A percentile compares a stretch with the other conserved stretches of the same genome.
Evolutionary conservation across 768 basidiomycete genomes (phyloP).

Genomic region (Ramaria rubella): DNA sequence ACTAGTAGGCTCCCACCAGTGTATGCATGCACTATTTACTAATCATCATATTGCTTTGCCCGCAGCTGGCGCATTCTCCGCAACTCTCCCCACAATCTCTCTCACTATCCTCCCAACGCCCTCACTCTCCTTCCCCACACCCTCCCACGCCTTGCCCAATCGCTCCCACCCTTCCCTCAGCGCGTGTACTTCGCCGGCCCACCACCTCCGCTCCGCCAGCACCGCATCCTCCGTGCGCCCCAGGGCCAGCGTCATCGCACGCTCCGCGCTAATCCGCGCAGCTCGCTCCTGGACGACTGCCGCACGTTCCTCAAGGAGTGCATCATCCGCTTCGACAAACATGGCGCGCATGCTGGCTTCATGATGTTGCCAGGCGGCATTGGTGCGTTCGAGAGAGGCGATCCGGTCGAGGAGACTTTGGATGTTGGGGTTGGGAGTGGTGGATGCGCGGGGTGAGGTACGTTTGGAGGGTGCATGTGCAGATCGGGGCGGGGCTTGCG

Average conservation of each 20-base stretch:
- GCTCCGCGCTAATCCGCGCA: background rate
- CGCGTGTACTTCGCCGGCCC: background rate
- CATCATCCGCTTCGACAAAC: no score
- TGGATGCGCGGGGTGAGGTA: no score
- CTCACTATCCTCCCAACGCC: background rate
- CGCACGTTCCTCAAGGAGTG: no score
- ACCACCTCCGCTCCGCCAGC: background rate
- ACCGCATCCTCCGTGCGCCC: background rate
- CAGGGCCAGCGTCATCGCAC: background rate
- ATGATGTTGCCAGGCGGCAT: background rate
- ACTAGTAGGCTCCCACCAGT: no score
- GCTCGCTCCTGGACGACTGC: background rate
- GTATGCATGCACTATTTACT: no score
- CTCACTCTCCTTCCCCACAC: background rate
- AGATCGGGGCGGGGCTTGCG: background rate
- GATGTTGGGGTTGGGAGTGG: background rate
- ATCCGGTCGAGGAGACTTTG: background rate
- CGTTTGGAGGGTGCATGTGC: no score
- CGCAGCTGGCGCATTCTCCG: background rate
- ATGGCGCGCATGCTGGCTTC: background rate
- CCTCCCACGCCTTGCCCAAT: background rate
- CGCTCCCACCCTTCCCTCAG: background rate
- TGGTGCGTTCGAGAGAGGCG: background rate
- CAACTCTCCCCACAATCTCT: background rate
- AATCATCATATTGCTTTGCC: no score